A percentile compares a stretch with the other conserved stretches of the same genome.
Conservation (phyloP, 2,329 filamentous ascomycete species). For the Cryphonectria naterciae region DNA sequence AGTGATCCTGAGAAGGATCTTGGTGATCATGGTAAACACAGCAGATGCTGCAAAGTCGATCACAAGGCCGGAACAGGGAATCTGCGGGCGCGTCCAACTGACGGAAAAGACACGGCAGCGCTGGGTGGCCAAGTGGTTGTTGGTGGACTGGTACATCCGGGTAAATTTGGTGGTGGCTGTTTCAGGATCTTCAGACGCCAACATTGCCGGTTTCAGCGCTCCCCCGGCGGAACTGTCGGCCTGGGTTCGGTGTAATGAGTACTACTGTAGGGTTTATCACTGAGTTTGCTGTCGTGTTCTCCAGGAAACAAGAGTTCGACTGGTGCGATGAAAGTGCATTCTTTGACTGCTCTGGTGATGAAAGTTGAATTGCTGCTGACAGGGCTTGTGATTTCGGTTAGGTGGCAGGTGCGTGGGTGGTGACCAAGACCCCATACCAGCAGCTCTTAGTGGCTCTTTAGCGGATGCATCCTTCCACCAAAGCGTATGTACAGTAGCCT, state of each 20-base stretch:
- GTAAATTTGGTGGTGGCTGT: slow-evolving; percentile 17
- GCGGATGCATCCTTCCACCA: background rate
- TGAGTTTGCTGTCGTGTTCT: background rate
- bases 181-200: slow-evolving; percentile 28
- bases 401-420: background rate
- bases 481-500: background rate
- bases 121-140: background rate
- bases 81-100: background rate
- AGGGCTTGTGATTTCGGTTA: background rate
- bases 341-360: background rate
- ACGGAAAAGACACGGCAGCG: background rate
- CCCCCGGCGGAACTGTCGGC: slow-evolving; percentile 1
- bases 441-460: background rate
- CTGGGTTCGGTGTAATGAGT: background rate
- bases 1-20: background rate
- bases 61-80: slow-evolving; percentile 3
- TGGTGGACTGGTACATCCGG: background rate
- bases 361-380: background rate
- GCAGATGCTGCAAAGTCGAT: slow-evolving; percentile 11
- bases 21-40: slow-evolving; percentile 4
- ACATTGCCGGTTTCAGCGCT: slow-evolving; percentile 22
- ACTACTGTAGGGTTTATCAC: background rate
- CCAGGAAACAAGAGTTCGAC: background rate
- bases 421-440: background rate
- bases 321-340: background rate